phyloP scores from a whole-genome alignment of 495 filamentous ascomycete genomes.

The Astrothelium macrocarpum region DNA sequence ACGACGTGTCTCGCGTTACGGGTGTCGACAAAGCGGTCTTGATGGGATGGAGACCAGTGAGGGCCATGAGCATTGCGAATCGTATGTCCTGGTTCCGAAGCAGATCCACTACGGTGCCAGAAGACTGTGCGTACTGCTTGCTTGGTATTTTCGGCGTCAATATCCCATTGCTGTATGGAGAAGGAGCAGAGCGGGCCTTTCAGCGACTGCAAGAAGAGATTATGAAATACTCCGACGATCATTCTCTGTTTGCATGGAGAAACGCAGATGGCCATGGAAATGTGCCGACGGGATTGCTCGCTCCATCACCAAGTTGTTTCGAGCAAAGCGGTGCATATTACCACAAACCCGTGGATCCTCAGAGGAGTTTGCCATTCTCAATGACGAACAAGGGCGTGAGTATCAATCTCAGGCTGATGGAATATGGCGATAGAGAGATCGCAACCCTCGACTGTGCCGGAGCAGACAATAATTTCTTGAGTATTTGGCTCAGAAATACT shows the following conservation, averaged over 20 bases:
- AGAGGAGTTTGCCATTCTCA: background rate
- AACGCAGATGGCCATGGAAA: background rate
- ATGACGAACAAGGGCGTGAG: conserved; percentile 13
- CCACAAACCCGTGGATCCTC: background rate
- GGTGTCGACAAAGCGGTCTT: background rate
- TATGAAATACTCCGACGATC: conserved; percentile 8
- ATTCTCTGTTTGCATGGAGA: conserved; percentile 11
- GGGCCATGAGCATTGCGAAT: conserved; percentile 13
- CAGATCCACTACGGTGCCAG: conserved; percentile 10
- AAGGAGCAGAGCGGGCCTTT: conserved; percentile 15
- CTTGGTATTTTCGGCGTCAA: conserved; percentile 20
- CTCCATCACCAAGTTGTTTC: conserved; percentile 1
- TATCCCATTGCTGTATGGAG: conserved; percentile 21
- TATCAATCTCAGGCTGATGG: background rate
- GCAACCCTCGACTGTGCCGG: conserved; percentile 5
- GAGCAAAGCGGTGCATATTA: background rate
- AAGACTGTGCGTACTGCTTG: conserved; percentile 20
- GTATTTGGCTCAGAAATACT: background rate
- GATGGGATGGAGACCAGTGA: background rate
- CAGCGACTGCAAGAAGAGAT: conserved; percentile 20
- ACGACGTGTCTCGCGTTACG: background rate
- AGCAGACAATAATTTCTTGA: background rate
- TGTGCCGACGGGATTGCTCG: background rate
- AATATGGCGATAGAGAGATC: conserved; percentile 3
- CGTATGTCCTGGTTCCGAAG: conserved; percentile 16